Conservation (phyloP, 2,329 filamentous ascomycete genomes). For the Ophiostoma himal-ulmi region DNA sequence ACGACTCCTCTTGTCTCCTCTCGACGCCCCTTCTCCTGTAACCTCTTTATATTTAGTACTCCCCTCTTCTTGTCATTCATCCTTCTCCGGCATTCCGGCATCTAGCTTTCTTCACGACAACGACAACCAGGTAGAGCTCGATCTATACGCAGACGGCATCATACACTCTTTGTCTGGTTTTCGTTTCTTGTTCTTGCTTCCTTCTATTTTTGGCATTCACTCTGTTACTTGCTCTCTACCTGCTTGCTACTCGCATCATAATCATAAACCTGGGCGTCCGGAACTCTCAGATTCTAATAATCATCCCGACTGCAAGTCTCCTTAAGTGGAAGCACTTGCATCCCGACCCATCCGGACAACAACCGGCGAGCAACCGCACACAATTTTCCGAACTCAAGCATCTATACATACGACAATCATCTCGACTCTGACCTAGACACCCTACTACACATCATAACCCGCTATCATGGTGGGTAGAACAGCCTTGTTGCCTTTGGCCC, state of each 20-base stretch:
- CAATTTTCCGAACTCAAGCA: neutral
- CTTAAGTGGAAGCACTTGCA: slow-evolving; percentile 24
- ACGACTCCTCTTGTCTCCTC: neutral
- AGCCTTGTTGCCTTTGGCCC: slow-evolving; percentile 41
- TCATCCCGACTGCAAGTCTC: slow-evolving; percentile 23
- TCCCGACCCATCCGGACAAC: slow-evolving; percentile 10
- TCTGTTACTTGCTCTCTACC: neutral
- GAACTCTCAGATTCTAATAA: slow-evolving; percentile 6
- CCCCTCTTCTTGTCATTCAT: slow-evolving; percentile 10
- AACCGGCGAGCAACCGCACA: neutral
- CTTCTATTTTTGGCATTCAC: neutral
- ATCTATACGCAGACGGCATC: neutral
- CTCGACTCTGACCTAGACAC: neutral
- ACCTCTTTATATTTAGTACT: slow-evolving; percentile 6
- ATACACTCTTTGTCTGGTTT: neutral
- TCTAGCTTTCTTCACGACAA: neutral
- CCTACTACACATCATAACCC: neutral
- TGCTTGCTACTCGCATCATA: neutral
- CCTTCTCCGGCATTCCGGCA: neutral
- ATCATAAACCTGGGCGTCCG: neutral
- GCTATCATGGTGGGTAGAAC: slow-evolving; percentile 38
- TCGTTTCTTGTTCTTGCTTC: neutral
- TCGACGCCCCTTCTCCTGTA: neutral
- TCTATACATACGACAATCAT: neutral
- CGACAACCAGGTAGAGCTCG: neutral